Percentiles rank a stretch among this genome's conserved stretches.
Evolutionary conservation across 2,329 filamentous ascomycete genomes (phyloP).

Genomic region (Stagonosporopsis vannaccii): DNA sequence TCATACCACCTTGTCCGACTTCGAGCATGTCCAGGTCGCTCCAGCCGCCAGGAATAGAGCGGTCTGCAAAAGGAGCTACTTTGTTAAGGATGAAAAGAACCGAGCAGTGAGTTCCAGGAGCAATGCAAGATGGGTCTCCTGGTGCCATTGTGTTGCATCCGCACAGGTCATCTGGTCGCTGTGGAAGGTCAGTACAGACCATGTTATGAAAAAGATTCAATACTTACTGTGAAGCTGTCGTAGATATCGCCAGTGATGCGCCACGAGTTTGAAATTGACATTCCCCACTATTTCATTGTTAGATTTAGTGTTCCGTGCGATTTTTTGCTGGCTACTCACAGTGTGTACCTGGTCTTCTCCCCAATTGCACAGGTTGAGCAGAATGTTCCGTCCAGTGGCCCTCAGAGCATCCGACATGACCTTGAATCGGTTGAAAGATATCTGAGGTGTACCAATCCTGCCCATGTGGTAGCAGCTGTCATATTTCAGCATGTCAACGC

Average conservation of each 20-base stretch:
- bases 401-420: slow-evolving; percentile 36
- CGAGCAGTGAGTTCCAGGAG: slow-evolving; percentile 38
- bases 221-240: slow-evolving; percentile 33
- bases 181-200: not conserved
- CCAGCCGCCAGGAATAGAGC: slow-evolving; percentile 40
- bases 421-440: slow-evolving; percentile 39
- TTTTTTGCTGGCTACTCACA: slow-evolving; percentile 8
- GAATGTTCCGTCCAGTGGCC: slow-evolving; percentile 33
- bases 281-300: slow-evolving; percentile 39
- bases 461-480: slow-evolving; percentile 47
- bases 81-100: slow-evolving; percentile 42
- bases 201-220: not conserved
- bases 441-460: slow-evolving; percentile 33
- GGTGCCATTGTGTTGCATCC: slow-evolving; percentile 34
- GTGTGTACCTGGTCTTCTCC: slow-evolving; percentile 42
- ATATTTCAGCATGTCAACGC: slow-evolving; percentile 48
- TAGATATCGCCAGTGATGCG: slow-evolving; percentile 43
- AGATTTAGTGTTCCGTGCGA: not conserved
- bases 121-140: slow-evolving; percentile 35
- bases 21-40: slow-evolving; percentile 45
- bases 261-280: slow-evolving; percentile 46
- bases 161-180: slow-evolving; percentile 37
- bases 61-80: slow-evolving; percentile 35
- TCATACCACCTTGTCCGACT: slow-evolving; percentile 39
- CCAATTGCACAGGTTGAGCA: slow-evolving; percentile 47